Evolutionary conservation across 371 early-diverging fungal genomes (phyloP).

Genomic region (Mucor ambiguus): DNA sequence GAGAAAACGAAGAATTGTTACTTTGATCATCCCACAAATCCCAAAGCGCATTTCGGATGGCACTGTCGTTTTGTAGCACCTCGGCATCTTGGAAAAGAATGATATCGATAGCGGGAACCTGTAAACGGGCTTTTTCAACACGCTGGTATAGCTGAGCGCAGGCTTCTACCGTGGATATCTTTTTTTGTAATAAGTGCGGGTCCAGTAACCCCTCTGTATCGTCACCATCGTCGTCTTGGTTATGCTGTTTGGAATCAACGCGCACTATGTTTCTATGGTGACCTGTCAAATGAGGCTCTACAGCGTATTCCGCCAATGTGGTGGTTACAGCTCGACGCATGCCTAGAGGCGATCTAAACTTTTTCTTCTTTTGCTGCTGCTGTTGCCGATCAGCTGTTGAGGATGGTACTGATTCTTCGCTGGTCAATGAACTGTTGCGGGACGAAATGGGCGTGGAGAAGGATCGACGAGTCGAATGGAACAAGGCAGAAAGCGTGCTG

Average conservation of each 20-base stretch:
- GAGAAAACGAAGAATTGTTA: neutral
- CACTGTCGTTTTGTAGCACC: slow-evolving; percentile 25
- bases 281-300: slow-evolving; percentile 26
- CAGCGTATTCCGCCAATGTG: slow-evolving; percentile 20
- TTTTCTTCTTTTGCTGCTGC: slow-evolving; percentile 3
- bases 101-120: slow-evolving; percentile 30
- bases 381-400: neutral
- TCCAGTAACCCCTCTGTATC: slow-evolving; percentile 4
- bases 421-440: neutral
- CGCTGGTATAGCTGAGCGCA: slow-evolving; percentile 28
- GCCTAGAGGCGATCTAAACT: slow-evolving; percentile 15
- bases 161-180: slow-evolving; percentile 11
- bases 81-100: slow-evolving; percentile 37
- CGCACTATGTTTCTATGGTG: slow-evolving; percentile 12
- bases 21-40: slow-evolving; percentile 32
- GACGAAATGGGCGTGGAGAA: slow-evolving; percentile 1
- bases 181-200: neutral
- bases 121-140: slow-evolving; percentile 28
- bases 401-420: neutral
- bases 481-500: slow-evolving; percentile 1
- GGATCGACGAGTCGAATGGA: slow-evolving; percentile 12
- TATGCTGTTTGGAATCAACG: neutral
- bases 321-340: slow-evolving; percentile 19
- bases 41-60: slow-evolving; percentile 38
- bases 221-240: neutral